Evolutionary conservation across 495 filamentous ascomycete genomes (phyloP).

Genomic region (Tetracladium marchalianum): DNA sequence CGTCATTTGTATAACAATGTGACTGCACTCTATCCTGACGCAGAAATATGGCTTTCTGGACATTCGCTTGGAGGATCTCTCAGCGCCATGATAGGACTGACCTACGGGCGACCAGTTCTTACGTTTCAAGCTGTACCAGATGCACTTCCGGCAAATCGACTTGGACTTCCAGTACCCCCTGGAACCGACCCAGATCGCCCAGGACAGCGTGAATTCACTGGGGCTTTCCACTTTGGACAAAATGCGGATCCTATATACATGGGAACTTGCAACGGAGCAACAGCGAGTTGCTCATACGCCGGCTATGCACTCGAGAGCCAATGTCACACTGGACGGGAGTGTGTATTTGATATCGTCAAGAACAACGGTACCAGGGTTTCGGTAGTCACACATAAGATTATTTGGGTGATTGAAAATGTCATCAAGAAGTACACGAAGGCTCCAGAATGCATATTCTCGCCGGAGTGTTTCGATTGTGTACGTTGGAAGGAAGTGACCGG

Average conservation of each 20-base stretch:
- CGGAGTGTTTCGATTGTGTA: slow-evolving; percentile 82
- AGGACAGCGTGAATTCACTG: slow-evolving; percentile 60
- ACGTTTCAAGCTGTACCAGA: slow-evolving; percentile 90
- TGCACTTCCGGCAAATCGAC: slow-evolving; percentile 71
- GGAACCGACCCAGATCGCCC: slow-evolving; percentile 63
- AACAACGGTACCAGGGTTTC: slow-evolving; percentile 87
- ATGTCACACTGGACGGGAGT: slow-evolving; percentile 82
- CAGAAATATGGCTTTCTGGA: slow-evolving; percentile 56
- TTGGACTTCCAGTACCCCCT: slow-evolving; percentile 83
- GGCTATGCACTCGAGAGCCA: slow-evolving; percentile 89
- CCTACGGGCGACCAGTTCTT: slow-evolving; percentile 76
- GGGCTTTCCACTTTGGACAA: slow-evolving; percentile 87
- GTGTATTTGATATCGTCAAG: slow-evolving; percentile 81
- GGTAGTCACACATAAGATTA: slow-evolving; percentile 77
- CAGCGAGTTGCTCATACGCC: slow-evolving; percentile 78
- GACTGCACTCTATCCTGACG: slow-evolving; percentile 73
- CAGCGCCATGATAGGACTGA: slow-evolving; percentile 75
- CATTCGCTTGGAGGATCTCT: slow-evolving; percentile 86
- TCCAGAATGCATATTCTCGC: slow-evolving; percentile 55
- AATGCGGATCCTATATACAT: slow-evolving; percentile 94
- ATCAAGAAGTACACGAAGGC: slow-evolving; percentile 70
- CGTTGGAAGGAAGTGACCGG: slow-evolving; percentile 92
- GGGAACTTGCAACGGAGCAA: slow-evolving; percentile 85
- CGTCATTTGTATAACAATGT: slow-evolving; percentile 87
- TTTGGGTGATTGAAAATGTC: slow-evolving; percentile 74